phyloP scores from a whole-genome alignment of 1,284 basidiomycete species.

The Mrakiaceae sp. region DNA sequence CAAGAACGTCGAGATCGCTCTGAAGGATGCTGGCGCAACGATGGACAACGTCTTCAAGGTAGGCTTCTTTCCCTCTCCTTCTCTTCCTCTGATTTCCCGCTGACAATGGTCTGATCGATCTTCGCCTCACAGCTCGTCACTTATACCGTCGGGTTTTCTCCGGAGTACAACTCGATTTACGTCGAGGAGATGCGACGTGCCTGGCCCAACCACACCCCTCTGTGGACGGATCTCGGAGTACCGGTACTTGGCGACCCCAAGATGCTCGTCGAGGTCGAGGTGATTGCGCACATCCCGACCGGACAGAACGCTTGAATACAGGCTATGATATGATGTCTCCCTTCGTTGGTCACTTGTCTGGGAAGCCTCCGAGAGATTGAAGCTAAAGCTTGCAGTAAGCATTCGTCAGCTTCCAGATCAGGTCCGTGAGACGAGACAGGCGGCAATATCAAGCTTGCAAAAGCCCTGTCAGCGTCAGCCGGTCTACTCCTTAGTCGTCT shows the following conservation, averaged over 20 bases:
- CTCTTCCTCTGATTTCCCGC: conserved; percentile 11
- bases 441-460: too few relatives aligned
- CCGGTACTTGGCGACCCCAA: conserved; percentile 18
- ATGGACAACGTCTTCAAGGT: conserved; percentile 19
- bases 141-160: conserved; percentile 25
- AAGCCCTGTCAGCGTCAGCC: too few relatives aligned
- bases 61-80: conserved; percentile 5
- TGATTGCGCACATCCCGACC: conserved; percentile 20
- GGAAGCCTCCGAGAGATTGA: too few relatives aligned
- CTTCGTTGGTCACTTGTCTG: too few relatives aligned
- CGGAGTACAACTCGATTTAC: too few relatives aligned
- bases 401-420: too few relatives aligned
- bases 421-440: too few relatives aligned
- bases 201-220: conserved; percentile 23
- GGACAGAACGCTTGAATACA: too few relatives aligned
- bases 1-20: conserved; percentile 22
- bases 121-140: conserved; percentile 21
- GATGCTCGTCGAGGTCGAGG: conserved; percentile 27
- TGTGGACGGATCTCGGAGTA: conserved; percentile 25
- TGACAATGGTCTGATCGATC: conserved; percentile 12
- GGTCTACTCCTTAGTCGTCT: too few relatives aligned
- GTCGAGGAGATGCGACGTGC: conserved; percentile 20
- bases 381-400: too few relatives aligned
- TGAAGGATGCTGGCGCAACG: conserved; percentile 23
- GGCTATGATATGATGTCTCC: too few relatives aligned